These are phyloP conservation scores for Populus hybrid DNA, from an alignment of 441 rosid genomes.

Conservation along the genomic window DNA sequence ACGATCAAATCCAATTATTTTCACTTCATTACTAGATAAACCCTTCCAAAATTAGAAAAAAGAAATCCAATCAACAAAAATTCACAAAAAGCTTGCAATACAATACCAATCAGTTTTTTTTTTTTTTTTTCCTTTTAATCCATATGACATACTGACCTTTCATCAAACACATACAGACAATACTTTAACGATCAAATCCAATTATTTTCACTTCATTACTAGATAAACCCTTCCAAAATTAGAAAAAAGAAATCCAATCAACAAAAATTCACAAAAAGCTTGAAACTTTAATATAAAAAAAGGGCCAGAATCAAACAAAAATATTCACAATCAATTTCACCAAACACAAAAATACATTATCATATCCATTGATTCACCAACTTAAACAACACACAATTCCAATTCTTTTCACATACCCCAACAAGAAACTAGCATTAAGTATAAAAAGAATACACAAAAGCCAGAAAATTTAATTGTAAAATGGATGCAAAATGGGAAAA, in stretches of 20 bases:
- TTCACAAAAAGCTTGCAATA: too few species aligned
- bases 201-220: neutral
- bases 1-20: too few species aligned
- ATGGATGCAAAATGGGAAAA: neutral
- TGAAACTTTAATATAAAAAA: neutral
- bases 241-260: neutral
- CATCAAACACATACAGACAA: too few species aligned
- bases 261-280: neutral
- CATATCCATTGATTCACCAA: neutral
- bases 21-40: too few species aligned
- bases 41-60: too few species aligned
- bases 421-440: neutral
- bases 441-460: neutral
- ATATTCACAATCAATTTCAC: neutral
- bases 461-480: too few species aligned
- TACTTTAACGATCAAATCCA: neutral
- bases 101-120: too few species aligned
- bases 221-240: neutral
- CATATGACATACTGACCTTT: too few species aligned
- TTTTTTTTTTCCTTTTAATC: too few species aligned
- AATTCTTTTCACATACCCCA: neutral
- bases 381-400: neutral
- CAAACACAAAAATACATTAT: neutral
- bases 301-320: neutral
- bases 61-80: too few species aligned